Base-by-base conservation (phyloP, 768 basidiomycete genomes). In the Krasilnikovozyma curviuscula region DNA sequence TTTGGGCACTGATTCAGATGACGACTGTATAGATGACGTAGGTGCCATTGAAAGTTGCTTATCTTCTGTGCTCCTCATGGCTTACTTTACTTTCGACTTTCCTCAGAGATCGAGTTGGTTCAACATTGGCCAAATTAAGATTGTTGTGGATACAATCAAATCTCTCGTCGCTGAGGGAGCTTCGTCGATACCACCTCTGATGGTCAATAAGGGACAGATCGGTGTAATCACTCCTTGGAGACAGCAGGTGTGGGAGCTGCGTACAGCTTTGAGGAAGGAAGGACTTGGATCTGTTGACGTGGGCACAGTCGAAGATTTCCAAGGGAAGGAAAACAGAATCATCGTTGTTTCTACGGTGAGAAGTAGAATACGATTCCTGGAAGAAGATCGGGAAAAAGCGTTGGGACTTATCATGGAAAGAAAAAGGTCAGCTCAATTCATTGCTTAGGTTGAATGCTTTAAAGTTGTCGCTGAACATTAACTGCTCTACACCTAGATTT, bases 171-270 rank as follows among this genome's bases (percentile, higher is more conserved):
- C 31, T 7, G 41, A 45, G 8, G 9, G 27, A 1, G 35, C n/a
- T 27, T 19, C 8, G 52, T 52, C 28, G 28, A 43, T 21, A 16
- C 55, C 23, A 14, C 46, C 46, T 31, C 40, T 64, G 25, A 29
- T 33, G 33, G 52, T 56, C 16, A 52, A 50, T 7, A 61, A n/a
- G n/a, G n/a, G n/a, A n/a, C n/a, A 67, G 18, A 62, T 67, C 44
- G 60, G 57, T 16, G 61, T 67, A 10, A 61, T 66, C 39, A 59
- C 60, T 0, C 65, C 65, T 3, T 67, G 63, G 57, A 41, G 66
- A 24, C 65, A 66, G 50, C 65, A 67, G 49, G 65, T 66, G 1
- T 65, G 64, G 63, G 47, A 59, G 13, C 44, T 64, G 7, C 63
- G 66, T 39, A 46, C 59, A 1, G 54, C 50, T 3, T 49, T 67